These are phyloP conservation scores for Gymnopus androsaceus DNA, from an alignment of 1,284 basidiomycete species.

Conservation along the genomic window DNA sequence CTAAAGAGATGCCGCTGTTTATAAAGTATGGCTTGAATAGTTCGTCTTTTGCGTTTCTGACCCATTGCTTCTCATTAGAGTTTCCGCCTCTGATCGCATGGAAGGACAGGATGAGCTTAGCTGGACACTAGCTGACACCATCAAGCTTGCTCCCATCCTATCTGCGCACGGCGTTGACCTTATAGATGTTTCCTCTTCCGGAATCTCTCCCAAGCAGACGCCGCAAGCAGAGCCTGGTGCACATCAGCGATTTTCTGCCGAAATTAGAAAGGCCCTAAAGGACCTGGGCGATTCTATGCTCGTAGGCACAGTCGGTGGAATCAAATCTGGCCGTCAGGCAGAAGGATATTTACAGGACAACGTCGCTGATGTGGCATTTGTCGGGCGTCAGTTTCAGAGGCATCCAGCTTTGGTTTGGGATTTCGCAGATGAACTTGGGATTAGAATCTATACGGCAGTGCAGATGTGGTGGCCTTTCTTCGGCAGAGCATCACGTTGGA, in stretches of 20 bases:
- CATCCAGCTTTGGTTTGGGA: constrained; percentile 50
- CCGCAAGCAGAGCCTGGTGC: constrained; percentile 40
- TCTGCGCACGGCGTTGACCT: constrained; percentile 53
- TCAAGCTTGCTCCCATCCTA: constrained; percentile 45
- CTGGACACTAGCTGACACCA: constrained; percentile 57
- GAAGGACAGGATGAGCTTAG: constrained; percentile 44
- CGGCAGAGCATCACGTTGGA: constrained; percentile 10
- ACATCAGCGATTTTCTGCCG: constrained; percentile 47
- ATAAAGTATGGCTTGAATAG: constrained; percentile 51
- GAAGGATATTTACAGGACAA: constrained; percentile 9
- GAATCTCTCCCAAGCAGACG: constrained; percentile 43
- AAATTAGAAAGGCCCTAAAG: constrained; percentile 44
- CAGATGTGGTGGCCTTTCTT: constrained; percentile 35
- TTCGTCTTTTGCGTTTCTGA: constrained; percentile 37
- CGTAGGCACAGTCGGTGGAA: constrained; percentile 60
- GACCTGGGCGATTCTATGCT: constrained; percentile 38
- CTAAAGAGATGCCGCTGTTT: constrained; percentile 55
- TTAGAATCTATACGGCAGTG: constrained; percentile 30
- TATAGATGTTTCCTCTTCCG: constrained; percentile 55
- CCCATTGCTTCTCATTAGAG: constrained; percentile 33
- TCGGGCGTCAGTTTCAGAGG: constrained; percentile 54
- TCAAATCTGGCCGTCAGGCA: constrained; percentile 31
- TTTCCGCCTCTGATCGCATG: constrained; percentile 59
- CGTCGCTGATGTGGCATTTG: constrained; percentile 43
- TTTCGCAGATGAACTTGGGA: constrained; percentile 37